These are phyloP conservation scores for Talaromyces nanjingensis DNA, from an alignment of 495 filamentous ascomycete genomes.

Conservation along the genomic window DNA sequence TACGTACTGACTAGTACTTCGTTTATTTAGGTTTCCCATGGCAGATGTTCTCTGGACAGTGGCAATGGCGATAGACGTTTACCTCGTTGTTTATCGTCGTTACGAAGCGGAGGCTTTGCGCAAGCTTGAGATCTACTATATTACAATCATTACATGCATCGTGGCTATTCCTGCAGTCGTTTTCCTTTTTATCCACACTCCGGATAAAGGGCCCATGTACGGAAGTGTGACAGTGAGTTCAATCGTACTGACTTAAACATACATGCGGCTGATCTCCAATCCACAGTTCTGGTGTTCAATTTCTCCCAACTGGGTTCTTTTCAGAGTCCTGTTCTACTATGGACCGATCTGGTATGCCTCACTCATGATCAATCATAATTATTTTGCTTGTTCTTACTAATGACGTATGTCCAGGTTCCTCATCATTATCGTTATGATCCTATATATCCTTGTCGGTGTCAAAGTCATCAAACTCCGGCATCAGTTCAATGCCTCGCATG, in stretches of 20 bases:
- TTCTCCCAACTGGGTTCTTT: constrained; percentile 35
- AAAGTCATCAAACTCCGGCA: constrained; percentile 33
- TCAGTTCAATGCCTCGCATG: constrained; percentile 18
- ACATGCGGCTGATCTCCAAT: neutral
- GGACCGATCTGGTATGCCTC: constrained; percentile 34
- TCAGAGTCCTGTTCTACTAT: constrained; percentile 38
- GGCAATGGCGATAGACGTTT: constrained; percentile 38
- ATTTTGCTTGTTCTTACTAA: neutral
- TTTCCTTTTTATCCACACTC: constrained; percentile 32
- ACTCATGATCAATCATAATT: neutral
- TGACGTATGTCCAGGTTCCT: constrained; percentile 21
- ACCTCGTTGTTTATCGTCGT: constrained; percentile 36
- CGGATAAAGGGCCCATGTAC: constrained; percentile 35
- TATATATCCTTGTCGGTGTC: constrained; percentile 34
- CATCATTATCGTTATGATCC: constrained; percentile 28
- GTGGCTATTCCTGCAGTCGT: constrained; percentile 36
- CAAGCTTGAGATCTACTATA: constrained; percentile 36
- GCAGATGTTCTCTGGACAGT: constrained; percentile 46
- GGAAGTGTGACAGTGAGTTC: constrained; percentile 32
- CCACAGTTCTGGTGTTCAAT: constrained; percentile 40
- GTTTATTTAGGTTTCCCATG: constrained; percentile 33
- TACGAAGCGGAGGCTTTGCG: constrained; percentile 31
- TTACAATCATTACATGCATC: constrained; percentile 25
- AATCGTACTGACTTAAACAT: neutral
- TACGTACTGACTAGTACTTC: neutral